These are phyloP conservation scores for Mycena leptocephala DNA, from an alignment of 768 basidiomycete species.

Conservation along the genomic window DNA sequence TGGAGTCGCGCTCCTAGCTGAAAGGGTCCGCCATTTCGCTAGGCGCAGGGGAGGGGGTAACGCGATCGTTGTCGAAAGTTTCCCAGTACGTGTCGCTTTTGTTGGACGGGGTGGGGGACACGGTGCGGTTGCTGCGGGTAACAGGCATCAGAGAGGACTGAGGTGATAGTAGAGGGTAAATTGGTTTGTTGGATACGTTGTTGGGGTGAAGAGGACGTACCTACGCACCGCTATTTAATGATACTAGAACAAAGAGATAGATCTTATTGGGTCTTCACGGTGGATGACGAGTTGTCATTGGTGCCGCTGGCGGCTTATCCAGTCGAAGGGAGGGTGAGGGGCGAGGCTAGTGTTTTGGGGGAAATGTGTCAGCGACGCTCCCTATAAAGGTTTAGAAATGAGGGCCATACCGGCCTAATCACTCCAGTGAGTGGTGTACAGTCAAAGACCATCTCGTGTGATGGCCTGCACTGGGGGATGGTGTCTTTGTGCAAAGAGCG, in stretches of 20 bases:
- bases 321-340: no score
- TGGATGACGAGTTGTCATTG: no score
- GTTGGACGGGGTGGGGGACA: not conserved
- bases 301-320: no score
- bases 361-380: not conserved
- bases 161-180: no score
- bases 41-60: not conserved
- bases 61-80: not conserved
- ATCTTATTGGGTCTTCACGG: not conserved
- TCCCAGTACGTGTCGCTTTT: not conserved
- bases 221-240: no score
- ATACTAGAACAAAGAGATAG: no score
- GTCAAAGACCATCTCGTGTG: no score
- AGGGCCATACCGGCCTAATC: not conserved
- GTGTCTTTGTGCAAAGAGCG: not conserved
- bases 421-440: not conserved
- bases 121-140: no score
- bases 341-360: not conserved
- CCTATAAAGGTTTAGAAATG: not conserved
- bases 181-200: no score
- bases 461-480: not conserved
- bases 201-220: not conserved
- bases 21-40: not conserved
- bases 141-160: no score
- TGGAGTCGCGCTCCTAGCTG: not conserved